phyloP scores from a whole-genome alignment of 2,329 filamentous ascomycete species.

The Pezicula carpinea region DNA sequence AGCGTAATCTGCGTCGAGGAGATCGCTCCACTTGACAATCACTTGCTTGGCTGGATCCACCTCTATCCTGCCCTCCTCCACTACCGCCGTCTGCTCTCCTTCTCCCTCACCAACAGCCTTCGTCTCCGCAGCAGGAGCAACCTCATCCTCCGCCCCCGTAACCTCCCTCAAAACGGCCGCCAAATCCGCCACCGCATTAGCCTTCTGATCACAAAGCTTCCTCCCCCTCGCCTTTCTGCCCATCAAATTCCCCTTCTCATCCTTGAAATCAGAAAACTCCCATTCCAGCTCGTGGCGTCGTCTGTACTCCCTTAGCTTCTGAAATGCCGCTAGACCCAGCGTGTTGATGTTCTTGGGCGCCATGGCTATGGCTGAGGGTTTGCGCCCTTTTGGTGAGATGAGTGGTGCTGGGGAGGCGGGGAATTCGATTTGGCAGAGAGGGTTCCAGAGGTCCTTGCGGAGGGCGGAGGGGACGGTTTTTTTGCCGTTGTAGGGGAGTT shows the following conservation, averaged over 20 bases:
- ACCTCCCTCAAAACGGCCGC: constrained; percentile 35
- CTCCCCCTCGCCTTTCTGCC: constrained; percentile 38
- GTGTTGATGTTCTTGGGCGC: background rate
- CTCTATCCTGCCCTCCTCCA: constrained; percentile 23
- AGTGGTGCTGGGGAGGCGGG: constrained; percentile 39
- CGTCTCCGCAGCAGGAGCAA: constrained; percentile 20
- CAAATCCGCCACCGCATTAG: constrained; percentile 59
- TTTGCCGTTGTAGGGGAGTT: constrained; percentile 63
- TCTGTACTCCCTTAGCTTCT: constrained; percentile 61
- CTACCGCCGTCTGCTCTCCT: constrained; percentile 32
- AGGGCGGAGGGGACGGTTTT: constrained; percentile 59
- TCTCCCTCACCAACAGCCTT: constrained; percentile 31
- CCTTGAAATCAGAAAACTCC: constrained; percentile 41
- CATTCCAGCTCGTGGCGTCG: constrained; percentile 58
- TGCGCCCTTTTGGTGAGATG: background rate
- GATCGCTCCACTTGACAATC: constrained; percentile 19
- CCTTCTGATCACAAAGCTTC: constrained; percentile 54
- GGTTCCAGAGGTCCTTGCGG: constrained; percentile 64
- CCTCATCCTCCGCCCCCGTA: constrained; percentile 9
- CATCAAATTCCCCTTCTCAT: constrained; percentile 12
- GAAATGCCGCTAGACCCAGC: constrained; percentile 55
- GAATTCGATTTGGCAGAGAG: constrained; percentile 56
- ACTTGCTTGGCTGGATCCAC: no score
- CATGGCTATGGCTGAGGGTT: background rate
- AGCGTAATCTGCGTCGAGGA: constrained; percentile 27